These are phyloP conservation scores for Xerophyta viscosa DNA, from an alignment of 106 monocot species.

Conservation along the genomic window DNA sequence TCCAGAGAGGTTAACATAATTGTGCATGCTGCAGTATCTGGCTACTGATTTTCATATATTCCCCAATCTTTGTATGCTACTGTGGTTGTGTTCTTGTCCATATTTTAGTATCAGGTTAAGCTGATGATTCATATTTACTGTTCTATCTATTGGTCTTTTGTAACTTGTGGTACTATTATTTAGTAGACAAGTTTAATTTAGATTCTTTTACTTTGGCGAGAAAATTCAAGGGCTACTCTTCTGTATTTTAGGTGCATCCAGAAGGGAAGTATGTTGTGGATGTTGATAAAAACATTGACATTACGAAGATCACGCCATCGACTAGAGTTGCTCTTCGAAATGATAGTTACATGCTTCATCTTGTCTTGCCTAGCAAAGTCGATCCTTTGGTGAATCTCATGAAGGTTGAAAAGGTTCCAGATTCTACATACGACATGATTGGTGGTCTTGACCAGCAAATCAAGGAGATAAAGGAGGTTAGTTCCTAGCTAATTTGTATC, in stretches of 20 bases:
- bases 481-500: neutral
- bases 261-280: constrained; percentile 99
- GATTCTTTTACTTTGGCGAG: neutral
- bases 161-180: too few relatives aligned
- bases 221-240: neutral
- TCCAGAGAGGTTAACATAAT: too few relatives aligned
- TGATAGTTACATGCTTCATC: constrained; percentile 93
- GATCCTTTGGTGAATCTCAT: constrained; percentile 96
- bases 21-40: too few relatives aligned
- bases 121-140: too few relatives aligned
- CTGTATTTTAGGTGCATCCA: constrained; percentile 70
- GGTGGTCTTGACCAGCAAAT: constrained; percentile 99
- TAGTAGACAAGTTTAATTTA: too few relatives aligned
- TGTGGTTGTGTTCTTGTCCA: too few relatives aligned
- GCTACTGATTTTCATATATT: too few relatives aligned
- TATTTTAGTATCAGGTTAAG: too few relatives aligned
- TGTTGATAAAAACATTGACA: constrained; percentile 92
- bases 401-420: constrained; percentile 99
- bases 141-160: too few relatives aligned
- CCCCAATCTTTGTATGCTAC: too few relatives aligned
- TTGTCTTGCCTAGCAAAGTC: constrained; percentile 95
- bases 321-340: constrained; percentile 97
- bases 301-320: constrained; percentile 96
- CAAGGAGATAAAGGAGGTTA: constrained; percentile 99
- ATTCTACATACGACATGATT: constrained; percentile 99